Evolutionary conservation across 352 stramenopile species (phyloP).

Genomic region (Phytophthora pistaciae): DNA sequence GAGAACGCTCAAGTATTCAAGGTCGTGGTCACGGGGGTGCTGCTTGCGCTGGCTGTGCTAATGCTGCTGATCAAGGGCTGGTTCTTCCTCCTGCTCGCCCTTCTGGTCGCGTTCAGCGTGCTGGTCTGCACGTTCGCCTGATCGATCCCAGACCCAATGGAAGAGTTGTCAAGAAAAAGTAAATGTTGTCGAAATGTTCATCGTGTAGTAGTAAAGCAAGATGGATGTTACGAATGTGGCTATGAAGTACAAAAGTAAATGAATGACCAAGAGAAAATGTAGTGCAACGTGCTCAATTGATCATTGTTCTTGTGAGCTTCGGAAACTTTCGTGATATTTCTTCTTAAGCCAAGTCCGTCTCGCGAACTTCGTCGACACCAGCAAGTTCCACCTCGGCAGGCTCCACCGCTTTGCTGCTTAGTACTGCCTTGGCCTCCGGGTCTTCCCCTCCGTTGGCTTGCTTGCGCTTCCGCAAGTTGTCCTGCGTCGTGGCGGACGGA

Average conservation of each 20-base stretch:
- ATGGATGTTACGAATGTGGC: neutral
- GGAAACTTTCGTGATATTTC: neutral
- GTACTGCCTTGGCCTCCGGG: slow-evolving; percentile 16
- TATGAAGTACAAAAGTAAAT: neutral
- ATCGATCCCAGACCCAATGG: neutral
- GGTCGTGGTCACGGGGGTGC: neutral
- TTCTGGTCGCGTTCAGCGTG: neutral
- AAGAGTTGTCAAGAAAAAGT: neutral
- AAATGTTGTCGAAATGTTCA: neutral
- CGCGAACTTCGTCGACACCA: slow-evolving; percentile 15
- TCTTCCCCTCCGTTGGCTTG: slow-evolving; percentile 9
- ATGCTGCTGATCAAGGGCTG: slow-evolving; percentile 5
- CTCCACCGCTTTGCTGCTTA: slow-evolving; percentile 15
- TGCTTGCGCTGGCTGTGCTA: neutral
- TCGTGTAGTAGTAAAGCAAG: neutral
- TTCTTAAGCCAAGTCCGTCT: slow-evolving; percentile 18
- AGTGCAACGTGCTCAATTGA: no score
- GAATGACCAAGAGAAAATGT: no score
- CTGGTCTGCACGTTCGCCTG: neutral
- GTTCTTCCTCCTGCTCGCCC: slow-evolving; percentile 7
- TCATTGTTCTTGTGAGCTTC: no score
- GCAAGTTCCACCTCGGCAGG: slow-evolving; percentile 16
- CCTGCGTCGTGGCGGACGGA: slow-evolving; percentile 47
- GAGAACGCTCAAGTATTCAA: slow-evolving; percentile 3
- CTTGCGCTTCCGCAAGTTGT: slow-evolving; percentile 31